Evolutionary conservation across 2,329 filamentous ascomycete species (phyloP), one percentile per base, ranked within the genome.

Genomic region (Plectosphaerella cucumerina): DNA sequence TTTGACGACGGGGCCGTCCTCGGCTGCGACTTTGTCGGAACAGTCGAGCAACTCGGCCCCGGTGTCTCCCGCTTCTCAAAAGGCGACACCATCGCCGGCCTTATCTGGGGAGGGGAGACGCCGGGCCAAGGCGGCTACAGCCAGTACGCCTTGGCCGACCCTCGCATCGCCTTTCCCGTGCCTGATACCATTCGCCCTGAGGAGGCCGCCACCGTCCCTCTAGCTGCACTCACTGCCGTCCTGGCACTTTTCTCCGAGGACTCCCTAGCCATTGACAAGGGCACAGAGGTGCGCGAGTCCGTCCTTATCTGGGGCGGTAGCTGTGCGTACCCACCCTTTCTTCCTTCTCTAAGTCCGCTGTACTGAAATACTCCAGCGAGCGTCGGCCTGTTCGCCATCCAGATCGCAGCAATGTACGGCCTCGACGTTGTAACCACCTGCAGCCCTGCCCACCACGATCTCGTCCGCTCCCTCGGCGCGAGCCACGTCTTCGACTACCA

Each of bases 261-360:
- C 3, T 68, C 64, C 35, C 57, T 75, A 9, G 53, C 53, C n/a
- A 67, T 74, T 50, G 47, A 65, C 51, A 51, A 56, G 31, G 45
- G 45, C 3, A 35, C 50, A 4, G 47, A 44, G 2, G 33, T 51
- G 1, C 45, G 52, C 9, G 48, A 49, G 2, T 47, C 53, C 4
- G 57, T 77, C 4, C 59, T 77, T 5, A 61, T 76, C 14, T 76
- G 70, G 69, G 72, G 70, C 20, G 72, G 71, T 33, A 73, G 70
- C 35, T 73, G 71, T 66, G 62, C 59, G 62, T 63, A n/a, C 5
- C 6, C 5, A 10, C 20, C 4, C 14, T 17, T 14, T 15, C 3
- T 11, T 11, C 4, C 22, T 26, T 5, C 2, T 5, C 2, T 10
- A 11, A 3, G 3, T 33, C 18, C 18, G 14, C n/a, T n/a, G 42